Conservation (phyloP, 768 basidiomycete species). For the Saitozyma podzolica region DNA sequence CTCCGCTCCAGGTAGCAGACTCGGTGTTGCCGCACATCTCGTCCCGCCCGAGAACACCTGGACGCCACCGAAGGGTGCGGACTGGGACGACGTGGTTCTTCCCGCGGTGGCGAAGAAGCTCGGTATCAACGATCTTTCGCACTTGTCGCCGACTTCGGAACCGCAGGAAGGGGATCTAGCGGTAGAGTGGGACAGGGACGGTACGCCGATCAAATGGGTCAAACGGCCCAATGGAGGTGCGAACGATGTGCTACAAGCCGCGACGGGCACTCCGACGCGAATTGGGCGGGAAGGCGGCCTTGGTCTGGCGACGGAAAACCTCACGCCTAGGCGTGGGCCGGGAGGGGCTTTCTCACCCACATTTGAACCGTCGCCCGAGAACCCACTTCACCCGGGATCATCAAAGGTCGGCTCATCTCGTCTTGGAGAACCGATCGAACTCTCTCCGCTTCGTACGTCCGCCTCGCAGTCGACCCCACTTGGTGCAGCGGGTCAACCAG, state of each 20-base stretch:
- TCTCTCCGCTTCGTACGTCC: no score
- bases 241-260: neutral
- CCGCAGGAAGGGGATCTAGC: slow-evolving; percentile 38
- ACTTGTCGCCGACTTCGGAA: neutral
- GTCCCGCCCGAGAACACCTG: slow-evolving; percentile 38
- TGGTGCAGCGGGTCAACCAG: no score
- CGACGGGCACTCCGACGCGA: neutral
- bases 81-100: slow-evolving; percentile 47
- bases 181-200: slow-evolving; percentile 47
- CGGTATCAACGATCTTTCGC: slow-evolving; percentile 9
- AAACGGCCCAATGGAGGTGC: slow-evolving; percentile 8
- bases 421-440: no score
- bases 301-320: neutral
- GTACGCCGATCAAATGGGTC: slow-evolving; percentile 42
- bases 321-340: neutral
- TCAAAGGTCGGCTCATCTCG: no score
- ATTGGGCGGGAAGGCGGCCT: no score
- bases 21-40: slow-evolving; percentile 46
- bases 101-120: slow-evolving; percentile 44
- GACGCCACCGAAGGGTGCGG: slow-evolving; percentile 43
- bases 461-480: no score
- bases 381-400: slow-evolving; percentile 20
- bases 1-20: slow-evolving; percentile 13
- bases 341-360: slow-evolving; percentile 31
- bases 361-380: slow-evolving; percentile 40